These are phyloP conservation scores for Myxozyma sirexii DNA, from an alignment of 805 yeast species.

Conservation along the genomic window DNA sequence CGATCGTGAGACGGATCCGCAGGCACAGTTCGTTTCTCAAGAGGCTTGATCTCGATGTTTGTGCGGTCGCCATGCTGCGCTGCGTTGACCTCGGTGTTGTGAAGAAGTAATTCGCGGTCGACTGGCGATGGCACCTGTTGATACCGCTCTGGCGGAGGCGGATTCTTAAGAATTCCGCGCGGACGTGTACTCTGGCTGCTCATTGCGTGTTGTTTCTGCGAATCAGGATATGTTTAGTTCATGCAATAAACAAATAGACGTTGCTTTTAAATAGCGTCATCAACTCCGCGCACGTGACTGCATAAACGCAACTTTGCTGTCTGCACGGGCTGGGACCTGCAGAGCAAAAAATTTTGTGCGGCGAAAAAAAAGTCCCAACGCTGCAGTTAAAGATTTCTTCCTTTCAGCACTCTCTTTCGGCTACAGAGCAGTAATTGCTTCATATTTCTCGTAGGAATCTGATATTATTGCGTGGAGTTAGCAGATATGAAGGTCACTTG, in stretches of 20 bases:
- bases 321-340: no score
- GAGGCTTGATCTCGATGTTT: slow-evolving; percentile 11
- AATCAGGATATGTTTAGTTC: no score
- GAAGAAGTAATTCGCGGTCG: slow-evolving; percentile 23
- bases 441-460: neutral
- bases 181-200: slow-evolving; percentile 5
- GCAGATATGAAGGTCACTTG: slow-evolving; percentile 86
- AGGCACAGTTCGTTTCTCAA: neutral
- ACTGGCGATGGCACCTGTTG: slow-evolving; percentile 24
- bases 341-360: no score
- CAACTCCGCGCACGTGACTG: no score
- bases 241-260: no score
- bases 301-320: no score
- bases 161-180: slow-evolving; percentile 30
- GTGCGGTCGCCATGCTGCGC: slow-evolving; percentile 22
- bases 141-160: slow-evolving; percentile 21
- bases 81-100: slow-evolving; percentile 26
- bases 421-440: neutral
- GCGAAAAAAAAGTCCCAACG: no score
- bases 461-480: neutral
- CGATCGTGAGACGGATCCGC: slow-evolving; percentile 14
- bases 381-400: no score
- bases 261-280: no score
- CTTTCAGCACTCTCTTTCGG: neutral
- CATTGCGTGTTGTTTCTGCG: neutral